Evolutionary conservation across 176 grass and related monocot genomes (phyloP).

Genomic region (Rhynchospora tenuis): DNA sequence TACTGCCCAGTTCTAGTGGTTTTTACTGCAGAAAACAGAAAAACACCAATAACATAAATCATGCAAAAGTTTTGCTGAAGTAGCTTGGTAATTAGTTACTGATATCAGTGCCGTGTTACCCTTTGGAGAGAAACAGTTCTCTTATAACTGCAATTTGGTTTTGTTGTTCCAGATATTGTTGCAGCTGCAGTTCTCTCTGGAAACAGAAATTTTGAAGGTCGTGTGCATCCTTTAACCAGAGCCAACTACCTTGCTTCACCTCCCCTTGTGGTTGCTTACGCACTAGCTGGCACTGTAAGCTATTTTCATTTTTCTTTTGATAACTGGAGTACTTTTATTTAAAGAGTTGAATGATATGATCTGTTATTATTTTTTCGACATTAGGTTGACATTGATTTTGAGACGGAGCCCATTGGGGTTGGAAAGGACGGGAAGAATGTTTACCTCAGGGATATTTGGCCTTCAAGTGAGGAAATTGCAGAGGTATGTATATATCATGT

Average conservation of each 20-base stretch:
- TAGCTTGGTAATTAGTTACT: not conserved
- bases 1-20: not conserved
- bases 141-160: not conserved
- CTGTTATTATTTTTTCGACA: slow-evolving; percentile 12
- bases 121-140: not conserved
- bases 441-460: slow-evolving; percentile 96
- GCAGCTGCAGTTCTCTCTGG: slow-evolving; percentile 91
- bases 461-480: slow-evolving; percentile 89
- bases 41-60: not conserved
- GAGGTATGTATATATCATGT: slow-evolving; percentile 38
- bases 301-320: not conserved
- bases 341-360: not conserved
- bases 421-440: slow-evolving; percentile 81
- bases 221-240: slow-evolving; percentile 77
- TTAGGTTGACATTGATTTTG: slow-evolving; percentile 99
- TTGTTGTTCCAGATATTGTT: slow-evolving; percentile 55
- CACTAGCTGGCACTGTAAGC: slow-evolving; percentile 88
- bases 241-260: slow-evolving; percentile 92
- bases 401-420: slow-evolving; percentile 84
- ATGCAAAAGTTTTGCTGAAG: not conserved
- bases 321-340: not conserved
- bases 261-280: slow-evolving; percentile 84
- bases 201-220: slow-evolving; percentile 88
- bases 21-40: not conserved
- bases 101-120: not conserved